Evolutionary conservation across 225 moss, liverwort and hornwort genomes (phyloP).

Genomic region (Takakia lepidozioides): DNA sequence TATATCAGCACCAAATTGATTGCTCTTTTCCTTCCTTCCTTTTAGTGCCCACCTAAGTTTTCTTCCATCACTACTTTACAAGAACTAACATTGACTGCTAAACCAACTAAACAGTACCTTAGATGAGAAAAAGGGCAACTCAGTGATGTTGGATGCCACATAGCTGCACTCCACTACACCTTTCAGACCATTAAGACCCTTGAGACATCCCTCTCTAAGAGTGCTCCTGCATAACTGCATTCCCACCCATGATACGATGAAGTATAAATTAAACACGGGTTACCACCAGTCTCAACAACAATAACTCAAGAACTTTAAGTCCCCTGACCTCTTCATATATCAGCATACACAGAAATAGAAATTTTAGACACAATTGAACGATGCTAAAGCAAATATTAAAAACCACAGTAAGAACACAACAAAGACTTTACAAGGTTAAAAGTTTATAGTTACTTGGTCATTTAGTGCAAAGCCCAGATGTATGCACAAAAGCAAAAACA

Average conservation of each 20-base stretch:
- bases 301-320: no score
- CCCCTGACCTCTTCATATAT: no score
- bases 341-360: not conserved
- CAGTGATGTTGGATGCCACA: constrained; percentile 47
- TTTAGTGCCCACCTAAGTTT: no score
- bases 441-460: no score
- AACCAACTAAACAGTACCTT: constrained; percentile 19
- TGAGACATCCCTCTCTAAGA: constrained; percentile 65
- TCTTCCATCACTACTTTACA: no score
- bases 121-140: constrained; percentile 57
- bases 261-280: no score
- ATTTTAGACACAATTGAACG: not conserved
- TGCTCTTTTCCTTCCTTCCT: no score
- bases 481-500: not conserved
- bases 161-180: constrained; percentile 64
- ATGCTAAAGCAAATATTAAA: not conserved
- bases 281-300: not conserved
- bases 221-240: constrained; percentile 54
- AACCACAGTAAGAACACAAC: not conserved
- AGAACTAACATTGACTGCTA: no score
- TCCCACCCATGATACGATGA: not conserved
- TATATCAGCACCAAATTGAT: no score
- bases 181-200: constrained; percentile 64
- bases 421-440: no score
- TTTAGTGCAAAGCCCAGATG: no score